A percentile compares a stretch with the other conserved stretches of the same genome.
phyloP scores from a whole-genome alignment of 352 stramenopile species.

The Peronospora farinosa region DNA sequence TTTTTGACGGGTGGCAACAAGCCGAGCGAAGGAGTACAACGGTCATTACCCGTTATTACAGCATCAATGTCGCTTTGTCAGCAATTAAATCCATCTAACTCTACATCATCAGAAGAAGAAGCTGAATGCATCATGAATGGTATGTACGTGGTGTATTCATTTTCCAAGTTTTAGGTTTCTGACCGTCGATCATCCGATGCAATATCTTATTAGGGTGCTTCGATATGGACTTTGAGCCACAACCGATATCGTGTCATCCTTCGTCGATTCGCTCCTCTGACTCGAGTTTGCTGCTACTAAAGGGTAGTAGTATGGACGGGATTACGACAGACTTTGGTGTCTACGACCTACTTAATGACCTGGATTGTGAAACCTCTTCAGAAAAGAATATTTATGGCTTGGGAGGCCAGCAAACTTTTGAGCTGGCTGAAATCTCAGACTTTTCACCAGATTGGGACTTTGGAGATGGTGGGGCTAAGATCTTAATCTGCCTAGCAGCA shows the following conservation, averaged over 20 bases:
- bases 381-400: constrained; percentile 8
- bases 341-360: constrained; percentile 33
- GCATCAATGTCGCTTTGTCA: constrained; percentile 8
- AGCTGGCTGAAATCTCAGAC: constrained; percentile 59
- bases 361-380: constrained; percentile 1
- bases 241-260: constrained; percentile 7
- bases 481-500: constrained; percentile 69
- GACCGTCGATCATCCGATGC: constrained; percentile 2
- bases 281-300: constrained; percentile 23
- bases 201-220: constrained; percentile 44
- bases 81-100: constrained; percentile 9
- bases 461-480: constrained; percentile 61
- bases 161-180: neutral
- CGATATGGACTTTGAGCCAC: constrained; percentile 38
- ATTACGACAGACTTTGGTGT: constrained; percentile 21
- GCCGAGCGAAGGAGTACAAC: constrained; percentile 34
- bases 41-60: constrained; percentile 20
- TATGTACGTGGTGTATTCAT: constrained; percentile 14
- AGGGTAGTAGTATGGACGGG: constrained; percentile 30
- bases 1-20: constrained; percentile 1
- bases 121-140: constrained; percentile 56
- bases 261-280: constrained; percentile 17
- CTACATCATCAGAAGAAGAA: constrained; percentile 24
- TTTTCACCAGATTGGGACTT: constrained; percentile 86
- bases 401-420: constrained; percentile 25